A percentile compares a stretch with the other conserved stretches of the same genome.
Conservation (phyloP, 176 grass and related monocot genomes). For the Thinopyrum elongatum region DNA sequence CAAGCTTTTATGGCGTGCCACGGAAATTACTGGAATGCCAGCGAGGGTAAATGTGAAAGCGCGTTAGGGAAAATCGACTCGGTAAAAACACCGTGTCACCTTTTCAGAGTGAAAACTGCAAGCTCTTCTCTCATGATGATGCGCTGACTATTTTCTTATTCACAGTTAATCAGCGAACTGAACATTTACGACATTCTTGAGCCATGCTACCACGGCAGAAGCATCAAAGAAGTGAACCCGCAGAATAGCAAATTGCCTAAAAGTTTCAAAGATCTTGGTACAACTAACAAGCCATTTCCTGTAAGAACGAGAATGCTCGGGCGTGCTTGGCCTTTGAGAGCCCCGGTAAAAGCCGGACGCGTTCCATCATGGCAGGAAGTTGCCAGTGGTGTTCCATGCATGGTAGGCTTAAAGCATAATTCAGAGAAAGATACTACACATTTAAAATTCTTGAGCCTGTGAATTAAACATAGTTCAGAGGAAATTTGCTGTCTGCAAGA, state of each 20-base stretch:
- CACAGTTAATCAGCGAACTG: conserved; percentile 45
- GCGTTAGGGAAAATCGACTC: conserved; percentile 47
- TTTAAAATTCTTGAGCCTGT: not conserved
- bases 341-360: conserved; percentile 71
- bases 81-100: conserved; percentile 41
- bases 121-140: not conserved
- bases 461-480: not conserved
- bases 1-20: conserved; percentile 55
- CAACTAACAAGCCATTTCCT: conserved; percentile 60
- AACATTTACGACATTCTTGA: conserved; percentile 97
- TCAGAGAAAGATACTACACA: not conserved
- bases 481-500: not conserved
- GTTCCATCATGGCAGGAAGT: conserved; percentile 92
- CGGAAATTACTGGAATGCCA: conserved; percentile 78
- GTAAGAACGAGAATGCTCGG: conserved; percentile 90
- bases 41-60: conserved; percentile 23
- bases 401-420: conserved; percentile 38
- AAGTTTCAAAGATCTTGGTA: conserved; percentile 84
- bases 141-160: conserved; percentile 7
- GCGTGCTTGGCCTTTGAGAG: conserved; percentile 91
- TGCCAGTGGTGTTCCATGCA: conserved; percentile 67
- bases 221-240: conserved; percentile 24
- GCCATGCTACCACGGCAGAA: conserved; percentile 75
- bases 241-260: conserved; percentile 38
- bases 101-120: not conserved